These are phyloP conservation scores for Fusarium cyanostomum DNA, from an alignment of 2,329 filamentous ascomycete genomes.

Conservation along the genomic window DNA sequence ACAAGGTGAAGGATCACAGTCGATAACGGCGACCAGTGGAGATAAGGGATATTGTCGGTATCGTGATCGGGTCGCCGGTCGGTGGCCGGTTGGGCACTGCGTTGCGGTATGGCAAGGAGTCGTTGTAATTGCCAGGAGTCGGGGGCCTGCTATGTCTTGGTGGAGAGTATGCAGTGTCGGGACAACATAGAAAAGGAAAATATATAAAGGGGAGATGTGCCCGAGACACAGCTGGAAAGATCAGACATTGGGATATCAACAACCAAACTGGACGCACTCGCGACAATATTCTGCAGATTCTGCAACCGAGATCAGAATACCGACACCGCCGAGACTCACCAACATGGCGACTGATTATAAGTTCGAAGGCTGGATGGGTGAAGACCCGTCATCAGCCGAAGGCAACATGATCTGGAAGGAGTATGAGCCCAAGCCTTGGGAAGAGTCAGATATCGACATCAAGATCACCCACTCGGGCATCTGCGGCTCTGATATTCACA, in stretches of 20 bases:
- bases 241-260: background rate
- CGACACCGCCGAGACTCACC: background rate
- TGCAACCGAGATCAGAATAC: background rate
- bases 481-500: slow-evolving; percentile 71
- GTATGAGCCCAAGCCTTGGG: slow-evolving; percentile 72
- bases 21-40: background rate
- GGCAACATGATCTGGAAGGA: slow-evolving; percentile 65
- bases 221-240: background rate
- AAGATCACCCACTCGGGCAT: slow-evolving; percentile 72
- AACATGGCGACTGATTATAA: slow-evolving; percentile 48
- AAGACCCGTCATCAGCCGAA: slow-evolving; percentile 51
- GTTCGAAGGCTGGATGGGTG: slow-evolving; percentile 63
- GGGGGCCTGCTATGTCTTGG: slow-evolving; percentile 1
- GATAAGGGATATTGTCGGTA: slow-evolving; percentile 3
- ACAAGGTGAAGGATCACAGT: background rate
- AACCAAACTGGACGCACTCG: background rate
- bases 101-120: slow-evolving; percentile 2
- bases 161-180: background rate
- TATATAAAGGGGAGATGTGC: background rate
- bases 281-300: background rate
- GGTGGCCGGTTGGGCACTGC: slow-evolving; percentile 1
- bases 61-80: slow-evolving; percentile 11
- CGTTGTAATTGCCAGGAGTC: background rate
- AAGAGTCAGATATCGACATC: slow-evolving; percentile 73
- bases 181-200: background rate